A percentile compares a stretch with the other conserved stretches of the same genome.
Evolutionary conservation across 768 basidiomycete species (phyloP).

Genomic region (Tylopilus cervinicoccineus): DNA sequence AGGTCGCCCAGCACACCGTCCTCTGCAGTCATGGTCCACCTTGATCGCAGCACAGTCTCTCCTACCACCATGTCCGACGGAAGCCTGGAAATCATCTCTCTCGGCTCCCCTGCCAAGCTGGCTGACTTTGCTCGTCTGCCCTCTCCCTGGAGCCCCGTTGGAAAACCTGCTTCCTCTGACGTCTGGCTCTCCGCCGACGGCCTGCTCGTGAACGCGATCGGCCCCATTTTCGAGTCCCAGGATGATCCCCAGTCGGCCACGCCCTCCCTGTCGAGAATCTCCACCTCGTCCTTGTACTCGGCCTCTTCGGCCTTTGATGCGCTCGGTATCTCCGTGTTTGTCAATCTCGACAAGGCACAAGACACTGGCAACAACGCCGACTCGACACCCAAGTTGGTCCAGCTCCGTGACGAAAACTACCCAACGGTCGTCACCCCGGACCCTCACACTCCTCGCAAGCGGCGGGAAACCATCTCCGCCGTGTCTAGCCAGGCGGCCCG

Average conservation of each 20-base stretch:
- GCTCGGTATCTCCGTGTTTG: constrained; percentile 16
- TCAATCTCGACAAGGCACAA: constrained; percentile 5
- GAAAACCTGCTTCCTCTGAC: constrained; percentile 1
- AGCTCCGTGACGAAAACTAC: constrained; percentile 2
- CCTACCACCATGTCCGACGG: constrained; percentile 24
- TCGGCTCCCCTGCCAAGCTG: constrained; percentile 10
- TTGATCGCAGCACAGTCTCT: constrained; percentile 24
- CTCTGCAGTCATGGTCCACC: constrained; percentile 9
- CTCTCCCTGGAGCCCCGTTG: constrained; percentile 30
- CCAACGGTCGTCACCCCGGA: not conserved
- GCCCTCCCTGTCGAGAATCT: constrained; percentile 3
- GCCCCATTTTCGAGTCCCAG: constrained; percentile 6
- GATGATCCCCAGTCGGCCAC: not conserved
- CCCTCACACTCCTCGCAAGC: constrained; percentile 6
- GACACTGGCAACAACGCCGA: not conserved
- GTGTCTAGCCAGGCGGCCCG: not conserved
- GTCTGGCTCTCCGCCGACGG: constrained; percentile 27
- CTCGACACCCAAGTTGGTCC: not conserved
- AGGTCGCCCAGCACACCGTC: constrained; percentile 11
- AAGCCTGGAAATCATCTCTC: constrained; percentile 21
- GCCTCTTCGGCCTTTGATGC: constrained; percentile 15
- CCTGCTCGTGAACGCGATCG: constrained; percentile 11
- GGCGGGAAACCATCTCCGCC: constrained; percentile 14
- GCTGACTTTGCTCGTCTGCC: constrained; percentile 14
- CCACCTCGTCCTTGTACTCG: constrained; percentile 9